Base-by-base conservation (phyloP, 2,329 filamentous ascomycete genomes). In the Fusarium virguliforme region DNA sequence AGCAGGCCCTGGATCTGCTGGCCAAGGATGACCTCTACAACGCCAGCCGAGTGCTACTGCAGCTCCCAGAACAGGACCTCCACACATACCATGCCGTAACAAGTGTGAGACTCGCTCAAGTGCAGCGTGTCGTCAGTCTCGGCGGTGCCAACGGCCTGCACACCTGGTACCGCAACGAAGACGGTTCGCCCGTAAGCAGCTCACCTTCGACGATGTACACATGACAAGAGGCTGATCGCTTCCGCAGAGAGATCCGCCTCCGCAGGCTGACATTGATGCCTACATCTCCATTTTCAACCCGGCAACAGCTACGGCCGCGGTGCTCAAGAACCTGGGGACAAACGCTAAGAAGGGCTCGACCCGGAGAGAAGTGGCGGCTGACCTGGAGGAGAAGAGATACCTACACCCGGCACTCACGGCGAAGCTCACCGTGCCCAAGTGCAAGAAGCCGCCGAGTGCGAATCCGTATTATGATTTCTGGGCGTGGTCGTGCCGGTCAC, bases 391-490 rank as follows among this genome's bases (percentile, higher is more conserved):
- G 26, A 85, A 85, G 70, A 85, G 88, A 65, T 82, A 85, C 73
- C 76, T 90, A 66, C 85, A 88, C 79, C 78, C 85, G 8, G 74
- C 77, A 13, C 77, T 83, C 43, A 67, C 74, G 40, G 51, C 77
- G 15, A 76, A 81, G 61, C 80, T 85, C 68, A 83, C 81, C 28
- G 78, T 87, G 35, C 82, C 84, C 15, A 86, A 84, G 71, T 79
- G 78, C 67, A 87, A 86, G 71, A 84, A 85, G 48, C 79, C 78
- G 67, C 81, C 64, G 60, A 75, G 82, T 75, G 51, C 74, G 6
- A 94, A 94, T 76, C 92, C 91, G 0, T 93, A 91, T 78, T 84
- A 90, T 58, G 86, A 90, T 73, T 87, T 92, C 75, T 92, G 91
- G 86, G 82, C 84, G 28, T 92, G 91, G 87, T 86, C 88, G 1